Evolutionary conservation across 805 yeast species (phyloP), one percentile per base, ranked within the genome.

Genomic region (Ogataea kodamae): DNA sequence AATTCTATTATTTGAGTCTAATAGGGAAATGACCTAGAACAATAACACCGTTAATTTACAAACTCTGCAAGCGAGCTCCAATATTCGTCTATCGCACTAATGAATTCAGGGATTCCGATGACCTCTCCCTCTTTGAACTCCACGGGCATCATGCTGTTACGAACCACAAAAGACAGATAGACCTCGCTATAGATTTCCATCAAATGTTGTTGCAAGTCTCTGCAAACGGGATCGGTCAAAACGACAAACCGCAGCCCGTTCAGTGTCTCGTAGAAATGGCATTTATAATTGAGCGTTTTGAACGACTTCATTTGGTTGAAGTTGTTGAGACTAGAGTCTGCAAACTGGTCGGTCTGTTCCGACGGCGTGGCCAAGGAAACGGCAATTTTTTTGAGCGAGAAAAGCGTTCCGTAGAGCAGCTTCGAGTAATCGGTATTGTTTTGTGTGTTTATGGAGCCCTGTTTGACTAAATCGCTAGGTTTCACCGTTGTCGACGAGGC

Each of bases 321-420:
- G 29, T 55, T 62, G 15, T 64, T 67, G 29, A 72, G 50, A 25
- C 37, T 42, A 9, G 39, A 28, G 5, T 22, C 16, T 14, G 22
- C 28, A 31, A 34, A 46, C 15, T 37, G 38, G 9, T 31, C 33
- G 15, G 17, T 30, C 11, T 20, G 22, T 12, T 16, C 30, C 12
- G 9, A 28, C 12, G 43, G 32, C 3, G 42, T 27, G 17, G 38
- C 23, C 14, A 47, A 23, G 5, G 50, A 48, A 11, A 75, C 67
- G 0, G 90, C 72, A 22, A 92, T 74, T 42, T 81, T 85, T 33
- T 88, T 71, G 41, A 90, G 60, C 9, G 96, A 87, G 55, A 78
- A 83, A 7, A 86, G 65, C 23, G 85, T 76, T 9, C 98, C 98
- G 55, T 86, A 92, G 9, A 92, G 67, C 20, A 92, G 71, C 56